Base-by-base conservation (phyloP, 768 basidiomycete species). In the Lactarius quietus region DNA sequence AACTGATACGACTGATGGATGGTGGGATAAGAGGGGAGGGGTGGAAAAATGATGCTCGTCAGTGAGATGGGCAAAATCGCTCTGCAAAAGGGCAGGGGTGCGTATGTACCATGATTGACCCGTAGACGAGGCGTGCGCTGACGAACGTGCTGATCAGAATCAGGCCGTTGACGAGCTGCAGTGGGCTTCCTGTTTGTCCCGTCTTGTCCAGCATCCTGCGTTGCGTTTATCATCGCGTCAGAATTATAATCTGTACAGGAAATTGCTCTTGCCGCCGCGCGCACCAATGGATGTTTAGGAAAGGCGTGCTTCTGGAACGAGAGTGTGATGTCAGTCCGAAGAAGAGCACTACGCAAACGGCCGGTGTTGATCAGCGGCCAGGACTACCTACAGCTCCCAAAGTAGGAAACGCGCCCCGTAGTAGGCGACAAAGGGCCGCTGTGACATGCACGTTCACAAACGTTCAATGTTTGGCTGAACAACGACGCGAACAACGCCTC, bases 261-360 rank as follows among this genome's bases (percentile, higher is more conserved):
- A 33, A 68, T 65, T 26, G 17, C 65, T 59, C 59, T 73, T 51
- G 48, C 23, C 6, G 48, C 26, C 23, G 8, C n/a, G 48, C 79
- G 66, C 69, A 93, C 92, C 92, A 94, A 68, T 95, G 92, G 61
- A 91, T 85, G 70, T 96, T 90, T 67, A 96, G 79, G 76, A 95
- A 93, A 64, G 93, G 84, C 0, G 93, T 95, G 77, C 87, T 90
- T 77, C 86, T 87, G 65, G 20, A 52, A 38, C 39, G 0, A 26
- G 6, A 6, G 48, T 26, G 26, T 15, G 14, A 6, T 26, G 48
- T 51, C 23, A 51, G 48, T 26, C 54, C 20, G n/a, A 51, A 54
- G 8, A 23, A 70, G 38, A 36, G 36, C 70, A 64, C 41, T 35
- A 36, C 39, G 20, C 6, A 51, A 12, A 69, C 17, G 28, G 38